phyloP scores from a whole-genome alignment of 768 basidiomycete species.

The Termitomyces sp. region DNA sequence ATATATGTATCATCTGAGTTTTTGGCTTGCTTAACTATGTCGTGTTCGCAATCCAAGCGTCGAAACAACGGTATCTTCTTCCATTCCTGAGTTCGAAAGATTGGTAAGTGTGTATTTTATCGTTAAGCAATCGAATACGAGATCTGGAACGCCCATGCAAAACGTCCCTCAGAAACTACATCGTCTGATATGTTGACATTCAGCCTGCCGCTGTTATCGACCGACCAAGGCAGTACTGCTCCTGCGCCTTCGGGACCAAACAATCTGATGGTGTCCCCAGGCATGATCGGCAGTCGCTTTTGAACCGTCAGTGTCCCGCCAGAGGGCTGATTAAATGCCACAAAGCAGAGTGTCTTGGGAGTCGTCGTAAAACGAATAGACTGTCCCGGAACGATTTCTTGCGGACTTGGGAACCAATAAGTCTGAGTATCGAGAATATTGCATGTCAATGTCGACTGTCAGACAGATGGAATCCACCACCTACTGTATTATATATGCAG shows the following conservation, averaged over 20 bases:
- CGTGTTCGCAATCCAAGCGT: not conserved
- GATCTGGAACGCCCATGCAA: conserved; percentile 28
- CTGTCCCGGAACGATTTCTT: conserved; percentile 30
- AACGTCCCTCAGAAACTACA: conserved; percentile 14
- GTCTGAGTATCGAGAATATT: conserved; percentile 25
- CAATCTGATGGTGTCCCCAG: conserved; percentile 37
- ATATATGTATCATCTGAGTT: not conserved
- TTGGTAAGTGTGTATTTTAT: too few species aligned
- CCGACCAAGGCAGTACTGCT: conserved; percentile 28
- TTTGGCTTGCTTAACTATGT: not conserved
- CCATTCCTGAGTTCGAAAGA: not conserved
- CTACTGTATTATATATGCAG: conserved; percentile 53
- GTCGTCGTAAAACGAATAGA: conserved; percentile 49
- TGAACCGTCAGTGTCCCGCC: conserved; percentile 34
- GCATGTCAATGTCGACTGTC: conserved; percentile 2
- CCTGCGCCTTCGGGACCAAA: conserved; percentile 31
- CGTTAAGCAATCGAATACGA: not conserved
- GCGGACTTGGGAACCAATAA: conserved; percentile 48
- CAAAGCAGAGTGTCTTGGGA: conserved; percentile 48
- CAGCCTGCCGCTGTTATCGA: conserved; percentile 28
- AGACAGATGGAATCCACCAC: conserved; percentile 14
- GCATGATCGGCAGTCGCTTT: conserved; percentile 43
- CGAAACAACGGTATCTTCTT: not conserved
- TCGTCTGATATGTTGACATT: conserved; percentile 24
- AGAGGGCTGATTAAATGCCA: conserved; percentile 38